Conservation (phyloP, 139 green algal species). For the Diplosphaera chodatii region DNA sequence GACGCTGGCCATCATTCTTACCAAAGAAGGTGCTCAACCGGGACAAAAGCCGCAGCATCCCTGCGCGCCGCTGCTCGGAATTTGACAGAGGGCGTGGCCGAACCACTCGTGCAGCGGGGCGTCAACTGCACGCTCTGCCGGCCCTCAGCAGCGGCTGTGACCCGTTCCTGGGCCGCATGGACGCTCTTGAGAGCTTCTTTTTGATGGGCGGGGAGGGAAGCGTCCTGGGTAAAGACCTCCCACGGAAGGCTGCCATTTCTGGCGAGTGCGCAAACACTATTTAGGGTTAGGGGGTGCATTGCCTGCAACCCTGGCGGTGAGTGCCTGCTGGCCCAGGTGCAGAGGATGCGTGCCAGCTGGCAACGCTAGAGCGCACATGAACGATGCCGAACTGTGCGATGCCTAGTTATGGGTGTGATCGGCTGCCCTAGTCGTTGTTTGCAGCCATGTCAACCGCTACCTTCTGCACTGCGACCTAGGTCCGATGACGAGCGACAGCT, state of each 20-base stretch:
- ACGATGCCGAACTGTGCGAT: background rate
- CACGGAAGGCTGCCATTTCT: background rate
- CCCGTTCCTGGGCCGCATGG: background rate
- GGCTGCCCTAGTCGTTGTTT: too few species aligned
- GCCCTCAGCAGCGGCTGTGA: background rate
- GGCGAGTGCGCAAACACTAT: background rate
- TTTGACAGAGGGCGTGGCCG: background rate
- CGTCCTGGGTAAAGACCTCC: background rate
- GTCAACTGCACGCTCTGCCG: background rate
- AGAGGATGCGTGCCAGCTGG: background rate
- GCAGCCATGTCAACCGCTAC: too few species aligned
- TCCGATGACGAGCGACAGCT: too few species aligned
- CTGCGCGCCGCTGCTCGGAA: background rate
- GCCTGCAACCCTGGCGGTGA: background rate
- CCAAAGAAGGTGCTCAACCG: too few species aligned
- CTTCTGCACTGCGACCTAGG: too few species aligned
- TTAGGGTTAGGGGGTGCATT: slow-evolving; percentile 2
- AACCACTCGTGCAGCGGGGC: background rate
- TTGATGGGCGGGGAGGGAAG: background rate
- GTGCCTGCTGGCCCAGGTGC: slow-evolving; percentile 9
- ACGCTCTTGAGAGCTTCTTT: background rate
- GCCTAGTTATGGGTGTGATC: background rate
- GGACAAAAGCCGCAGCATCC: slow-evolving; percentile 1
- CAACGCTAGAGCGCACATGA: too few species aligned
- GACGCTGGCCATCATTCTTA: too few species aligned